Evolutionary conservation across 192 early-diverging fungal species (phyloP).

Genomic region (Mortierella hygrophila): DNA sequence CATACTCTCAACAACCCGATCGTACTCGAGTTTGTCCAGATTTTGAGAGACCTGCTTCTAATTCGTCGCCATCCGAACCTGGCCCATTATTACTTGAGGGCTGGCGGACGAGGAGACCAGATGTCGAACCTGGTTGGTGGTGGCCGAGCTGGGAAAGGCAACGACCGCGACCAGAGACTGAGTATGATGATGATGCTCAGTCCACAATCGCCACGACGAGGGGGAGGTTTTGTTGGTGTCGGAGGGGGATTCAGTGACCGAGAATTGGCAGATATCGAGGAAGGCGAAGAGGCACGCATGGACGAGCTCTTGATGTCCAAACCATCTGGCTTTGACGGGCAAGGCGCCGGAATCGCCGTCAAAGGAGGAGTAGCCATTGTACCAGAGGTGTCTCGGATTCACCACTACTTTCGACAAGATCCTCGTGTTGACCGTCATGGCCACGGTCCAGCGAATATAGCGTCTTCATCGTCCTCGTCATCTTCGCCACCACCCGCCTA

Average conservation of each 20-base stretch:
- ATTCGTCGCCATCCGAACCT: conserved; percentile 20
- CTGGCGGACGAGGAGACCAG: conserved; percentile 4
- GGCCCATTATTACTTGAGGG: conserved; percentile 32
- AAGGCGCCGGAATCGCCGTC: neutral
- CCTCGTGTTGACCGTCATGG: conserved; percentile 28
- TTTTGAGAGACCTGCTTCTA: conserved; percentile 37
- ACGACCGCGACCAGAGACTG: neutral
- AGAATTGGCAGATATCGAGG: conserved; percentile 35
- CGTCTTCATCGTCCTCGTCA: conserved; percentile 1
- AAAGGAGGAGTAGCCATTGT: conserved; percentile 13
- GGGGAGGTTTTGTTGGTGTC: neutral
- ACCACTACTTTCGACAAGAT: conserved; percentile 48
- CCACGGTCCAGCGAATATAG: neutral
- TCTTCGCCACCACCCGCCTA: conserved; percentile 25
- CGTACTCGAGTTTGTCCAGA: conserved; percentile 50
- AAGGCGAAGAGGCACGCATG: conserved; percentile 46
- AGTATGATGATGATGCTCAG: conserved; percentile 30
- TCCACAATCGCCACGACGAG: conserved; percentile 10
- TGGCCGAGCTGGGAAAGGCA: neutral
- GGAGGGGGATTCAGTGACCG: neutral
- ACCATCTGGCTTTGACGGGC: neutral
- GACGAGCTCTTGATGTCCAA: conserved; percentile 38
- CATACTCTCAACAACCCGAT: conserved; percentile 51
- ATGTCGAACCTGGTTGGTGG: neutral
- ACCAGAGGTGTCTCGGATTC: conserved; percentile 36